A percentile compares a stretch with the other conserved stretches of the same genome.
Evolutionary conservation across 2,329 filamentous ascomycete species (phyloP).

Genomic region (Onygena corvina): DNA sequence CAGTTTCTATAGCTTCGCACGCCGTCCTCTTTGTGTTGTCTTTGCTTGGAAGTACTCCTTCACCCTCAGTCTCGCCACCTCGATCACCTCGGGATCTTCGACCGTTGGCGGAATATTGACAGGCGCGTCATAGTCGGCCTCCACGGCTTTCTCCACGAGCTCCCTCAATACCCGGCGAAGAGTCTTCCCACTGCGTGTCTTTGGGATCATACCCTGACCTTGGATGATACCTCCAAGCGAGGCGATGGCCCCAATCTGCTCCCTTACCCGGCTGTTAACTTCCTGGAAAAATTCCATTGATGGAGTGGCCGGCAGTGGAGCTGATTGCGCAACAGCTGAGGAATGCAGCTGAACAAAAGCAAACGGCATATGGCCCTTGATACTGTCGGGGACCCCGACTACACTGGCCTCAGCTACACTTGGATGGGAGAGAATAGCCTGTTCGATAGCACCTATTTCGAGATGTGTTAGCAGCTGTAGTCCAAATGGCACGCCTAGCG

Average conservation of each 20-base stretch:
- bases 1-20: slow-evolving; percentile 40
- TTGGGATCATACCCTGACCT: slow-evolving; percentile 76
- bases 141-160: slow-evolving; percentile 67
- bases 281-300: slow-evolving; percentile 35
- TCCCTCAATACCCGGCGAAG: slow-evolving; percentile 69
- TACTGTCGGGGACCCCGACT: slow-evolving; percentile 67
- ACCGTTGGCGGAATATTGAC: slow-evolving; percentile 73
- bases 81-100: slow-evolving; percentile 64
- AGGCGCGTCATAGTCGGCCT: slow-evolving; percentile 58
- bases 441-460: slow-evolving; percentile 66
- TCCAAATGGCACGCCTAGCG: background rate
- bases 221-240: slow-evolving; percentile 75
- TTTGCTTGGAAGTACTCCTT: slow-evolving; percentile 58
- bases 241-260: slow-evolving; percentile 78
- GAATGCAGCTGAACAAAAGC: slow-evolving; percentile 61
- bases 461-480: background rate
- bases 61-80: slow-evolving; percentile 58
- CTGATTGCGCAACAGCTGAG: background rate
- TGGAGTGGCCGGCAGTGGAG: slow-evolving; percentile 24
- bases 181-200: slow-evolving; percentile 87
- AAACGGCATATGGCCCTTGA: slow-evolving; percentile 87
- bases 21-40: slow-evolving; percentile 23
- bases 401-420: slow-evolving; percentile 73
- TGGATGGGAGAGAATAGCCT: slow-evolving; percentile 73
- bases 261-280: slow-evolving; percentile 49